These are phyloP conservation scores for Beauveria pseudobassiana DNA, from an alignment of 2,329 filamentous ascomycete genomes.

Conservation along the genomic window DNA sequence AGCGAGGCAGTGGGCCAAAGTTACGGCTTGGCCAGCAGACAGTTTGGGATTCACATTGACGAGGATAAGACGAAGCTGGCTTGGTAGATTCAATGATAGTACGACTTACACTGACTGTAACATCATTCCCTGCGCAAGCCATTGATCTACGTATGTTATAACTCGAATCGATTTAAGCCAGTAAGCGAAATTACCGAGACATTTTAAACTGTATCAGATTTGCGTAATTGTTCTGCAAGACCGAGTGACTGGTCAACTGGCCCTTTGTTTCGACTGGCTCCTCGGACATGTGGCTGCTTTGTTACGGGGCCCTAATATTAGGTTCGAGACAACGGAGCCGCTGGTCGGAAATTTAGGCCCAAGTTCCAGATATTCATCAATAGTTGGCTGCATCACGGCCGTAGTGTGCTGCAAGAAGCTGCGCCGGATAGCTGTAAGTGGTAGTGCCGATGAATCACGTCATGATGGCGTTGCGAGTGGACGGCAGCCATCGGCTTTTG, in stretches of 20 bases:
- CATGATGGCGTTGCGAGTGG: slow-evolving; percentile 5
- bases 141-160: background rate
- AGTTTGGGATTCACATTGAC: slow-evolving; percentile 40
- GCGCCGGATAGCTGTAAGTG: background rate
- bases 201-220: background rate
- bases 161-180: background rate
- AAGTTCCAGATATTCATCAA: background rate
- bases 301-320: background rate
- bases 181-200: background rate
- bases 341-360: background rate
- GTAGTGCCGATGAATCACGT: slow-evolving; percentile 2
- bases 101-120: background rate
- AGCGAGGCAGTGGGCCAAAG: slow-evolving; percentile 48
- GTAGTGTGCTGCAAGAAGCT: background rate
- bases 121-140: background rate
- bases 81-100: background rate
- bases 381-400: background rate
- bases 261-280: background rate
- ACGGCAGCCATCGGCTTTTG: background rate
- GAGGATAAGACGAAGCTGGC: slow-evolving; percentile 24
- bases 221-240: too few species aligned
- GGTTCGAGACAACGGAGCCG: background rate
- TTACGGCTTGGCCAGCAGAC: slow-evolving; percentile 37
- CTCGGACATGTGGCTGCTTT: background rate
- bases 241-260: background rate